Evolutionary conservation across 192 early-diverging fungal species (phyloP), one percentile per base, ranked within the genome.

Genomic region (Chytriomyces sp.): DNA sequence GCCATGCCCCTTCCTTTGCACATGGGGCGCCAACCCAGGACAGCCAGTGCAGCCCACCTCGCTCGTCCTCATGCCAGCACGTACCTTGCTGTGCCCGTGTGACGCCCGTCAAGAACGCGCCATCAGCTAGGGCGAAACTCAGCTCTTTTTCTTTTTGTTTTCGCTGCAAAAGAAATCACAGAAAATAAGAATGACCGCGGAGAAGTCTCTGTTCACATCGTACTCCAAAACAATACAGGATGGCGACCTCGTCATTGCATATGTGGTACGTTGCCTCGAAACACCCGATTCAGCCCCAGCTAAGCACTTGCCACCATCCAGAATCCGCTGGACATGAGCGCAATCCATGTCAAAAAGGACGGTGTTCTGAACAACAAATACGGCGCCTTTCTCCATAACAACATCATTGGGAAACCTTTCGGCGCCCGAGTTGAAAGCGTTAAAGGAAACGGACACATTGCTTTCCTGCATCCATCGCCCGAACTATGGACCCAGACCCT

Each of bases 401-500:
- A 92, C 65, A 93, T 97, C 87, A 91, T 98, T 66, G 96, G 96
- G 20, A 91, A 92, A 69, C 85, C 90, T 68, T 98, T 90, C 77
- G 97, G 97, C 11, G 89, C 89, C 16, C 94, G 91, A 80, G 89
- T 93, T 72, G 43, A 28, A 23, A 50, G 3, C 61, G 5, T 18
- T 59, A 50, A 20, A 76, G 70, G 69, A 18, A 76, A 65, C 62
- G 64, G 62, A 49, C 62, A 68, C 64, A 77, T 77, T 80, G 94
- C 85, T 71, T 81, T 99, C 20, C 86, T 99, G 20, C 89, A 94
- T 57, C 95, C 96, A 8, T 97, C 96, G 1, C 97, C 97, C 0
- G 97, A 97, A 76, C 89, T 99, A 28, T 99, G 97, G 97, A 99
- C 97, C 0, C 83, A 90, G 61, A 87, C 90, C 7, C 85, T 99